Evolutionary conservation across 2,329 filamentous ascomycete species (phyloP).

Genomic region (Tolypocladium tundrense): DNA sequence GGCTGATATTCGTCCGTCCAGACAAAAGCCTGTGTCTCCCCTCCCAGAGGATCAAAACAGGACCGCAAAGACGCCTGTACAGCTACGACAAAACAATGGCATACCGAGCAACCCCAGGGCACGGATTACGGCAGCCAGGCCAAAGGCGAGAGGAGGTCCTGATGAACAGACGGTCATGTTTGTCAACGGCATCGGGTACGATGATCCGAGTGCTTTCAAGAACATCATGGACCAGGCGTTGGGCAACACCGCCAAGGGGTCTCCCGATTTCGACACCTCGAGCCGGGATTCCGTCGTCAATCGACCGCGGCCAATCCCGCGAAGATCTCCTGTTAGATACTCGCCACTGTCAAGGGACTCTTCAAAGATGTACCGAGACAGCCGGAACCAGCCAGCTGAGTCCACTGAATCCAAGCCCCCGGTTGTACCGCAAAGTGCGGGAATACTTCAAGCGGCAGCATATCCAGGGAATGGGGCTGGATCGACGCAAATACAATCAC

Average conservation of each 20-base stretch:
- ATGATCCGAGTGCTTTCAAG: slow-evolving; percentile 38
- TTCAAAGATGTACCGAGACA: not conserved
- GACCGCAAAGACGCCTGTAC: slow-evolving; percentile 24
- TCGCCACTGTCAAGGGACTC: not conserved
- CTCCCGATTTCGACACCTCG: not conserved
- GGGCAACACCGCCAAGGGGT: slow-evolving; percentile 11
- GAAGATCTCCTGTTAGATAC: slow-evolving; percentile 19
- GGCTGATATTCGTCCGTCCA: slow-evolving; percentile 20
- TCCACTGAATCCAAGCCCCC: not conserved
- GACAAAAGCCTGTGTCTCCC: slow-evolving; percentile 12
- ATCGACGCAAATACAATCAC: not conserved
- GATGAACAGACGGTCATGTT: slow-evolving; percentile 42
- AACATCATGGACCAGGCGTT: slow-evolving; percentile 36
- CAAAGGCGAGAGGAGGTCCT: slow-evolving; percentile 13
- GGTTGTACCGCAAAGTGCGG: not conserved
- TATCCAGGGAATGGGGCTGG: not conserved
- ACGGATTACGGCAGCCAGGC: slow-evolving; percentile 19
- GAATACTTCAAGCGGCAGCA: not conserved
- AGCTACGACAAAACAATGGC: slow-evolving; percentile 33
- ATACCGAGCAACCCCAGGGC: slow-evolving; percentile 38
- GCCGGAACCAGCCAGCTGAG: not conserved
- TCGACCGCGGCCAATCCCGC: slow-evolving; percentile 45
- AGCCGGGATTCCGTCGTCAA: slow-evolving; percentile 34
- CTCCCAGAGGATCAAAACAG: slow-evolving; percentile 9
- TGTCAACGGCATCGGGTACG: slow-evolving; percentile 44